Evolutionary conservation across 805 yeast species (phyloP).

Genomic region (Candida fluviatilis): DNA sequence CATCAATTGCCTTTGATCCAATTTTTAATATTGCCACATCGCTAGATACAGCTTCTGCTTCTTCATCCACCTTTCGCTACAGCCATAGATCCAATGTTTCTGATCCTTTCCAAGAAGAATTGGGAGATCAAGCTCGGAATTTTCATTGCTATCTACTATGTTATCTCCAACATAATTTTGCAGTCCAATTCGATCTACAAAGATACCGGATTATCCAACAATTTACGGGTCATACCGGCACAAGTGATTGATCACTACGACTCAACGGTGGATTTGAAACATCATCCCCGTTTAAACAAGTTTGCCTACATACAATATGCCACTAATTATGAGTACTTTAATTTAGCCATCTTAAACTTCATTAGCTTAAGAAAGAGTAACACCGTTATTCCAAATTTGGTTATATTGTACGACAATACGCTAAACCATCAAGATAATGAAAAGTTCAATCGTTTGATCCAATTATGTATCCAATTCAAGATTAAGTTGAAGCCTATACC

Average conservation of each 20-base stretch:
- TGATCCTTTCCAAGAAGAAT: constrained; percentile 7
- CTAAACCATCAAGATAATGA: constrained; percentile 11
- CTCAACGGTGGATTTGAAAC: constrained; percentile 3
- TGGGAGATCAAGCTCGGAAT: constrained; percentile 24
- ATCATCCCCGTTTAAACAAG: constrained; percentile 13
- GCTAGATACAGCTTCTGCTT: no score
- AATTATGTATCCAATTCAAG: constrained; percentile 13
- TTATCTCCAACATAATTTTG: constrained; percentile 15
- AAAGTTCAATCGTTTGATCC: constrained; percentile 11
- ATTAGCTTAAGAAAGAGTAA: constrained; percentile 27
- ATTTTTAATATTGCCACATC: no score
- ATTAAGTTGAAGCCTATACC: constrained; percentile 24
- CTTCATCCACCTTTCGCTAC: not conserved
- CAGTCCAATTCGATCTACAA: constrained; percentile 10
- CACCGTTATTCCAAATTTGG: constrained; percentile 42
- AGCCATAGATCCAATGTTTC: not conserved
- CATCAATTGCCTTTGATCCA: no score
- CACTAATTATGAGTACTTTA: constrained; percentile 46
- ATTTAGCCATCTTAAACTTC: constrained; percentile 47
- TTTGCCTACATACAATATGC: constrained; percentile 62
- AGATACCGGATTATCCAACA: constrained; percentile 12
- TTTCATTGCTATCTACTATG: constrained; percentile 17
- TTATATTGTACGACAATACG: constrained; percentile 35
- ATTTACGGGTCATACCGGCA: constrained; percentile 20
- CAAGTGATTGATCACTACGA: constrained; percentile 16